A percentile compares a stretch with the other conserved stretches of the same genome.
Evolutionary conservation across 2,329 filamentous ascomycete species (phyloP).

Genomic region (Calonectria pseudoreteaudii): DNA sequence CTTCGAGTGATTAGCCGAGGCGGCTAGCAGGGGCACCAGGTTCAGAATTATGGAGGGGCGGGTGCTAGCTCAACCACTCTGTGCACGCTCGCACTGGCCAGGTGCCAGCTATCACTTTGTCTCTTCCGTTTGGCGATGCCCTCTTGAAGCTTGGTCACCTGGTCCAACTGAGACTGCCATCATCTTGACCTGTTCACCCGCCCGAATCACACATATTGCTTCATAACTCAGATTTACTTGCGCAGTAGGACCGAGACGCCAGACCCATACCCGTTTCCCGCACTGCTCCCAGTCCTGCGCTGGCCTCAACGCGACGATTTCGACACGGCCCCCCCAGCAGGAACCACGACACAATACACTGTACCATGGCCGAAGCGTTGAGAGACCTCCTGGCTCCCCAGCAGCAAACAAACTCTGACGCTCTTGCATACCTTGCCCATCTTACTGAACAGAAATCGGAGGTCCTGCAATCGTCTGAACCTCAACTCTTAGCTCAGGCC

Average conservation of each 20-base stretch:
- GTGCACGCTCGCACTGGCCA: background rate
- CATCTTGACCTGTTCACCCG: background rate
- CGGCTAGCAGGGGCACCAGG: background rate
- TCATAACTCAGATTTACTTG: background rate
- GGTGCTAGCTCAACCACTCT: slow-evolving; percentile 8
- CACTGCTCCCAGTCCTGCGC: background rate
- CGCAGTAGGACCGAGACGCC: background rate
- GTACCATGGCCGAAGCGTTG: slow-evolving; percentile 52
- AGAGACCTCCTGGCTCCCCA: slow-evolving; percentile 48
- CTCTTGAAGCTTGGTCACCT: slow-evolving; percentile 1
- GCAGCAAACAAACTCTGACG: slow-evolving; percentile 60
- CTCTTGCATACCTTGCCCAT: slow-evolving; percentile 79
- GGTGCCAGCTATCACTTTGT: slow-evolving; percentile 6
- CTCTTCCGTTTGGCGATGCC: background rate
- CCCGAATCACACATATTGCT: background rate
- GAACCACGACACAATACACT: background rate
- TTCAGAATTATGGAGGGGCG: slow-evolving; percentile 4
- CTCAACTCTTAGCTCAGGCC: slow-evolving; percentile 81
- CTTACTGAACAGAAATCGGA: slow-evolving; percentile 82
- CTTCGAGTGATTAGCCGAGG: background rate
- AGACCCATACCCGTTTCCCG: background rate
- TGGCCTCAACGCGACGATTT: slow-evolving; percentile 9
- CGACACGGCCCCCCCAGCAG: background rate
- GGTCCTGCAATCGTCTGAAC: slow-evolving; percentile 79
- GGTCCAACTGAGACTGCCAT: background rate